A percentile compares a stretch with the other conserved stretches of the same genome.
These are phyloP conservation scores for Cercophora sp. DNA, from an alignment of 495 filamentous ascomycete genomes.

Conservation along the genomic window DNA sequence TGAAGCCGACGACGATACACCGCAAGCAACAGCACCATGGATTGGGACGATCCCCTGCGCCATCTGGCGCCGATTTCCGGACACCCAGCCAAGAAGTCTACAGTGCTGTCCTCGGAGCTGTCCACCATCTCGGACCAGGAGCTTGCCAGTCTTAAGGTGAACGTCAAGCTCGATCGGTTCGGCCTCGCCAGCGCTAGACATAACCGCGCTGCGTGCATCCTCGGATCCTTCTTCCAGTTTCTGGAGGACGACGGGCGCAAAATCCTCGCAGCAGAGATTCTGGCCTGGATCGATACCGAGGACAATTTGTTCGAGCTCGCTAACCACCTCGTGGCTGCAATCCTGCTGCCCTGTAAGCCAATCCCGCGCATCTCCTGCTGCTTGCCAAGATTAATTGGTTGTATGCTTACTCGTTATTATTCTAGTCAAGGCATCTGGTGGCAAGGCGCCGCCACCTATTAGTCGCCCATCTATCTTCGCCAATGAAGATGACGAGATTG, in stretches of 20 bases:
- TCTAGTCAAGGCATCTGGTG: slow-evolving; percentile 1
- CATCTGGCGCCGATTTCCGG: not conserved
- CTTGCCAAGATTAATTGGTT: no score
- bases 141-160: slow-evolving; percentile 1
- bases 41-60: not conserved
- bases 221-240: not conserved
- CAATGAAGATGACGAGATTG: not conserved
- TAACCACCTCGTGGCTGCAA: not conserved
- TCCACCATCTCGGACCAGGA: not conserved
- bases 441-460: not conserved
- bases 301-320: slow-evolving; percentile 1
- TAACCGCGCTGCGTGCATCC: not conserved
- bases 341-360: not conserved
- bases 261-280: not conserved
- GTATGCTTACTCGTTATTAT: not conserved
- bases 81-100: not conserved
- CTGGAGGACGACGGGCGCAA: not conserved
- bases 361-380: not conserved
- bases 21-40: not conserved
- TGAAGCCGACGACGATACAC: no score
- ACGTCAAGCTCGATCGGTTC: not conserved
- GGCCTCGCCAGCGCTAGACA: not conserved
- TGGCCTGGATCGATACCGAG: not conserved
- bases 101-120: not conserved
- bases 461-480: not conserved